Conservation (phyloP, 495 filamentous ascomycete genomes). For the Talaromyces liani region DNA sequence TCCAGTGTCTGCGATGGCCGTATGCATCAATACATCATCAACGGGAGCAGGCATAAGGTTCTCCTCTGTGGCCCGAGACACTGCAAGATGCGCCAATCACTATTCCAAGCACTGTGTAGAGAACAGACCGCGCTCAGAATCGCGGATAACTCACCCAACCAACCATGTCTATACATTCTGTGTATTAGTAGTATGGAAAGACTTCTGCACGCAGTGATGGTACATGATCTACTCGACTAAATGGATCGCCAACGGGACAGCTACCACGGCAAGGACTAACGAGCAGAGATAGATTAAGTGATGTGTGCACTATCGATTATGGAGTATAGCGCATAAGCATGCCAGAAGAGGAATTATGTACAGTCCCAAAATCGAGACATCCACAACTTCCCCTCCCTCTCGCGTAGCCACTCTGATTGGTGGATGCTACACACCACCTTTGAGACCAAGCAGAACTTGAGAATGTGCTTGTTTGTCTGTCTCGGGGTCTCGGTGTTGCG, state of each 20-base stretch:
- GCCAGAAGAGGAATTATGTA: background rate
- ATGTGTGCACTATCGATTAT: background rate
- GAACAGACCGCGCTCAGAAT: background rate
- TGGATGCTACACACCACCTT: background rate
- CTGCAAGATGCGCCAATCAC: background rate
- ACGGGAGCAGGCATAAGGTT: background rate
- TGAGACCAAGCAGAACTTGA: background rate
- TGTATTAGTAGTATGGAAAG: background rate
- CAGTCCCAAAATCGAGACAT: slow-evolving; percentile 4
- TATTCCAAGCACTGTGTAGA: background rate
- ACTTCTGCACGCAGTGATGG: background rate
- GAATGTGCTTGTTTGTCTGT: background rate
- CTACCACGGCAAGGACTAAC: background rate
- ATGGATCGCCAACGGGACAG: background rate
- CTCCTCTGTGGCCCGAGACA: background rate
- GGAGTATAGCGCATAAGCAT: background rate
- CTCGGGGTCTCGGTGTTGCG: background rate
- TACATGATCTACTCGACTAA: slow-evolving; percentile 1
- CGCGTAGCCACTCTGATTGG: background rate
- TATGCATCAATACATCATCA: background rate
- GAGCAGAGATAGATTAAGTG: background rate
- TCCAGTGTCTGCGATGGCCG: background rate
- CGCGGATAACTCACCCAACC: background rate
- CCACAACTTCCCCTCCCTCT: background rate
- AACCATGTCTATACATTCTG: background rate